Evolutionary conservation across 2,329 filamentous ascomycete genomes (phyloP), one percentile per base, ranked within the genome.

Genomic region (Helotiales sp.): DNA sequence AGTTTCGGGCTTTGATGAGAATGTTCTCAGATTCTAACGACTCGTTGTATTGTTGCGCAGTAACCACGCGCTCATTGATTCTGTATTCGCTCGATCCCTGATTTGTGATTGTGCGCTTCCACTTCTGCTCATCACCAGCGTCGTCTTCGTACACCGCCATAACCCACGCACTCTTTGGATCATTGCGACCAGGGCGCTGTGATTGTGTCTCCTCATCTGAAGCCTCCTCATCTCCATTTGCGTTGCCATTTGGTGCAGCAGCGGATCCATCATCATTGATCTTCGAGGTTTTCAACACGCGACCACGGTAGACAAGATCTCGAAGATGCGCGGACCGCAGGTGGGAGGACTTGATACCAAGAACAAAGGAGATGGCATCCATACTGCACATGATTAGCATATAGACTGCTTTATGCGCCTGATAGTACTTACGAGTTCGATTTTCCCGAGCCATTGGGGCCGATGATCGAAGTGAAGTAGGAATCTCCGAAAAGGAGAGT

Each of bases 131-230:
- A 75, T 97, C 93, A 55, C 93, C 95, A 1, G 93, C 93, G 78
- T 99, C 96, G 77, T 99, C 96, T 78, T 97, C 94, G 79, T 98
- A 99, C 17, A 99, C 95, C 32, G 96, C 96, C 93, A 97, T 98
- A 15, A 99, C 96, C 95, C 95, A 99, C 2, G 96, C 96, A 2
- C 90, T 96, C 78, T 94, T 96, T 0, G 96, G 96, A 75, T 99
- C 95, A 71, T 89, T 87, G 40, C 87, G 89, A n/a, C 87, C 89
- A 63, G 89, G 85, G 63, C 88, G 85, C 70, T 90, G 86, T 6
- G 84, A 84, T 45, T 83, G 84, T 40, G 87, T 83, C 40, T 86
- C 88, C 61, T 89, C 87, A 63, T 87, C 83, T 0, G 71, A 73
- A 15, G 85, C 85, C 43, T 86, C 88, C 50, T 89, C 87, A 49